Conservation (phyloP, 2,329 filamentous ascomycete species). For the Talaromyces rugulosus region DNA sequence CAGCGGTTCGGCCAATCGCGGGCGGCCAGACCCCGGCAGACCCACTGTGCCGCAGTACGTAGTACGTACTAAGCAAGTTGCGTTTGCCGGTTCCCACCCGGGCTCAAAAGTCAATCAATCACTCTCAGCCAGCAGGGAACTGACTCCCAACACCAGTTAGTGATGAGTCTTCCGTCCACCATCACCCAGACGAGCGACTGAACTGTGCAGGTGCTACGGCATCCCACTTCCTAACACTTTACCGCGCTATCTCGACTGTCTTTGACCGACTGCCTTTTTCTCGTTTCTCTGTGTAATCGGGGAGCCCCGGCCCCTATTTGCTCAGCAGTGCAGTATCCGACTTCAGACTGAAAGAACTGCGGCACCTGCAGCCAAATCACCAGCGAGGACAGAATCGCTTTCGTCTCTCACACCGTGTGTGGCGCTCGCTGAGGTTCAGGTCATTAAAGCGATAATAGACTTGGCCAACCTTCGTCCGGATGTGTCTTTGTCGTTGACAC, state of each 20-base stretch:
- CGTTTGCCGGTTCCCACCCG: not conserved
- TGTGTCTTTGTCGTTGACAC: not conserved
- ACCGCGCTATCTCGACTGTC: not conserved
- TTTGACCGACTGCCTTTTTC: not conserved
- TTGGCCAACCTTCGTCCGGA: not conserved
- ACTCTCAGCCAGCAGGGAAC: too few relatives aligned
- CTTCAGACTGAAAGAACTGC: not conserved
- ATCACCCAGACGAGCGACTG: not conserved
- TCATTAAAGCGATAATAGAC: not conserved
- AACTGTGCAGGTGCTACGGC: not conserved
- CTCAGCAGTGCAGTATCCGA: not conserved
- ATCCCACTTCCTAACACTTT: not conserved
- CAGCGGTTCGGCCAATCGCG: not conserved
- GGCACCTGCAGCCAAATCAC: not conserved
- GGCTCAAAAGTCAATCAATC: not conserved
- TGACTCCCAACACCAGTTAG: too few relatives aligned
- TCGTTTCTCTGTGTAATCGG: not conserved
- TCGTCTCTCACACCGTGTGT: not conserved
- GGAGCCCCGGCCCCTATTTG: not conserved
- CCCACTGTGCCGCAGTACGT: not conserved
- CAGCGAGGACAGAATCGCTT: not conserved
- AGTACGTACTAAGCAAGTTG: not conserved
- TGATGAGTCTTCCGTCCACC: not conserved
- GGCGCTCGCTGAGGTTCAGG: not conserved
- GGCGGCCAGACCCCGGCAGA: not conserved